These are phyloP conservation scores for Theobroma cacao DNA, from an alignment of 345 rosid genomes.

Conservation along the genomic window DNA sequence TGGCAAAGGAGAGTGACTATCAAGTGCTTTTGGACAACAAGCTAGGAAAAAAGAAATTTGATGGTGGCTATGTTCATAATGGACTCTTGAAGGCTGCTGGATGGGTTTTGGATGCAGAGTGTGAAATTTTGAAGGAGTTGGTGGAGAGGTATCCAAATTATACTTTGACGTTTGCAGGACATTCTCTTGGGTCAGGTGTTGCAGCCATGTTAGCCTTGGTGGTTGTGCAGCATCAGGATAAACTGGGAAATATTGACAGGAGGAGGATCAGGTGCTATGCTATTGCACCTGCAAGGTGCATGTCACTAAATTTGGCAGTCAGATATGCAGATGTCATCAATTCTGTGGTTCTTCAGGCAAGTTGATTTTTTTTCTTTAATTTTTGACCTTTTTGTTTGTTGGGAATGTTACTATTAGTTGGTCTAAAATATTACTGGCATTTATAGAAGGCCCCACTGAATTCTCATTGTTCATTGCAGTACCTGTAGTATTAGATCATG, in stretches of 20 bases:
- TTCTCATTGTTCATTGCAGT: neutral
- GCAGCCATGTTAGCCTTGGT: slow-evolving; percentile 81
- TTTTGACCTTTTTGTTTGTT: neutral
- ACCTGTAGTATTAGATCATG: neutral
- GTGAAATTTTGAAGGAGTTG: slow-evolving; percentile 61
- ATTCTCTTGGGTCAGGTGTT: slow-evolving; percentile 95
- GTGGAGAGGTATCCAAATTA: slow-evolving; percentile 68
- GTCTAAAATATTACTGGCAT: neutral
- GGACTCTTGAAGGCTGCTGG: slow-evolving; percentile 90
- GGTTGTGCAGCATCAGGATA: slow-evolving; percentile 55
- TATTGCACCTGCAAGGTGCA: slow-evolving; percentile 96
- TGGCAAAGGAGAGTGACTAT: slow-evolving; percentile 91
- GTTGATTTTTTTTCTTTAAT: slow-evolving; percentile 11
- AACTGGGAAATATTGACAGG: slow-evolving; percentile 69
- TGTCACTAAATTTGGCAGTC: slow-evolving; percentile 92
- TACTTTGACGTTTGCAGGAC: slow-evolving; percentile 84
- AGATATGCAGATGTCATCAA: slow-evolving; percentile 94
- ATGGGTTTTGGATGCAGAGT: slow-evolving; percentile 77
- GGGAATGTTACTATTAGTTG: neutral
- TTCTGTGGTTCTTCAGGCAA: slow-evolving; percentile 93
- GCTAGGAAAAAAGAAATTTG: slow-evolving; percentile 73
- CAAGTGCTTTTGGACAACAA: slow-evolving; percentile 80
- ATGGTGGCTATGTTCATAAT: slow-evolving; percentile 94
- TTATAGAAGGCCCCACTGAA: neutral
- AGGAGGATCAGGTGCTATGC: slow-evolving; percentile 88